Base-by-base conservation (phyloP, 768 basidiomycete genomes). In the Russula sp. region DNA sequence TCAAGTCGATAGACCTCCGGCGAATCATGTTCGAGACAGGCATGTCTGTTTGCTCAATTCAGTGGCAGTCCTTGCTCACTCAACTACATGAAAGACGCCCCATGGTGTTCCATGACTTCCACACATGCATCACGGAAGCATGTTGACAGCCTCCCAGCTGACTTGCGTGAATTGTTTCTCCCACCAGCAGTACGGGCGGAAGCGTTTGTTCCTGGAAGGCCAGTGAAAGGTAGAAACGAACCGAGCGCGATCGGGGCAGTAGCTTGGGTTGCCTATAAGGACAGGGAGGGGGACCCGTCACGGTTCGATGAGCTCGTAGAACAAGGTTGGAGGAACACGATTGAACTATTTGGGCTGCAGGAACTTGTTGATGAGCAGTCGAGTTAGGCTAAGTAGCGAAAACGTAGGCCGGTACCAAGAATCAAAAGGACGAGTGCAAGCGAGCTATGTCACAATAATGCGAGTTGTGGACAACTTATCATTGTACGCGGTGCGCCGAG, bases 221-320 rank as follows among this genome's bases (percentile, higher is more conserved):
- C 83, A 3, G 84, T 91, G 48, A 92, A 91, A 73, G 88, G 89
- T 3, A 77, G 91, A 47, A 90, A 87, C 68, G 91, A 93, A 69
- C 89, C 91, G 4, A 75, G 73, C 40, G 75, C 80, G 2, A 80
- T 87, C 27, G 87, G 86, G 6, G 81, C 80, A 31, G 83, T 92
- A 10, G 91, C 88, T 22, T 90, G 87, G 84, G 83, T 89, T 11
- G 76, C 91, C 11, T 78, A 79, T 68, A 71, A 71, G 63, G 65
- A 84, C 47, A 75, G 80, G 18, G 75, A 79, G 40, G 78, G 75
- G 2, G 70, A 81, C 6, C 61, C 81, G 0, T 74, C 81, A 9
- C 62, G 80, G 0, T 74, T 88, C 32, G 83, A 87, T 64, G 76
- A 79, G 59, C 73, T 92, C 0, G 75, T 79, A 4, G 80, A 84